Base-by-base conservation (phyloP, 192 early-diverging fungal genomes). In the Podila horticola region DNA sequence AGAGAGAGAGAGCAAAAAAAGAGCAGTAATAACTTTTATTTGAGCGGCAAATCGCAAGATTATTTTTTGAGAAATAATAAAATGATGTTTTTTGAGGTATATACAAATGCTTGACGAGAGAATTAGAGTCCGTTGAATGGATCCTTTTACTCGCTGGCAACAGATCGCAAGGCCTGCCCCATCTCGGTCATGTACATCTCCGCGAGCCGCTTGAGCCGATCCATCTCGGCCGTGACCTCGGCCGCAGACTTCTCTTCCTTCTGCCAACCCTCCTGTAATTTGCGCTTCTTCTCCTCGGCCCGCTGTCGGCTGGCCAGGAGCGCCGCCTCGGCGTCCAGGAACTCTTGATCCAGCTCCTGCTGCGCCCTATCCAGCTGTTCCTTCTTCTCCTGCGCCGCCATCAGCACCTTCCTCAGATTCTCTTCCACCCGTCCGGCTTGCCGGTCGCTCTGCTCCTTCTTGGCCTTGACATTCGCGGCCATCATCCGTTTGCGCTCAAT, bases 171-270 rank as follows among this genome's bases (percentile, higher is more conserved):
- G 3, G 75, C 75, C 48, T 72, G 69, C 2, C 58, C 26, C n/a
- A 72, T 50, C 41, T 67, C 75, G 19, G 69, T 64, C 12, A 49
- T 26, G 24, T 79, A 79, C 11, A 48, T 45, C 33, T 72, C 69
- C 34, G 71, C 62, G 41, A 67, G 69, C n/a, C 62, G 69, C 65
- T 72, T 79, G 30, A 79, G 26, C n/a, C 71, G 51, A 59, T 79
- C 69, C 75, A 69, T 71, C 20, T 62, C 33, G 1, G 64, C 49
- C 2, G 69, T 66, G 4, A 49, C 58, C 15, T 79, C 75, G 20
- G 65, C 58, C 17, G 75, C 69, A 34, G 28, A 67, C 60, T 67
- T 71, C 28, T 71, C 69, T 30, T 66, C 75, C 30, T 38, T 62
- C 22, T 71, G 64, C 19, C 65, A 22, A 10, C 71, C 38, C 7